Evolutionary conservation across 2,329 filamentous ascomycete genomes (phyloP).

Genomic region (Colletotrichum karsti): DNA sequence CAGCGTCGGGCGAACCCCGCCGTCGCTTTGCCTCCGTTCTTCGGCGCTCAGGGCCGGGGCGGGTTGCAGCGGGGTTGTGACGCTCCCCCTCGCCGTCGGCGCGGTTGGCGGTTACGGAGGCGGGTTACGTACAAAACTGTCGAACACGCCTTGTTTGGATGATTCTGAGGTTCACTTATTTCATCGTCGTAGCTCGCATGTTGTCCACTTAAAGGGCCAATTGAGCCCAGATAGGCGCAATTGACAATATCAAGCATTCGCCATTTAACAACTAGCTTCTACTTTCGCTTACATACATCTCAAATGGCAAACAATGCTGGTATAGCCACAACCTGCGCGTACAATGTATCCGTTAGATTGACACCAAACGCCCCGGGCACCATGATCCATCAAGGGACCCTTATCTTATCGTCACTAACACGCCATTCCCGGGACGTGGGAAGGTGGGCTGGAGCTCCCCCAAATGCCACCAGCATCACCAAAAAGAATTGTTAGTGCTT

Average conservation of each 20-base stretch:
- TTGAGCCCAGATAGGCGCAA: neutral
- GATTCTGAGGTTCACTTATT: neutral
- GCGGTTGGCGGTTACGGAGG: neutral
- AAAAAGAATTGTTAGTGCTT: neutral
- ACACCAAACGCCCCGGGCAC: neutral
- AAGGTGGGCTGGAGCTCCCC: slow-evolving; percentile 15
- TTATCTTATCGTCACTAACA: slow-evolving; percentile 29
- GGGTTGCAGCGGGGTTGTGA: slow-evolving; percentile 11
- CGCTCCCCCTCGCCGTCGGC: neutral
- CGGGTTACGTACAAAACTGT: neutral
- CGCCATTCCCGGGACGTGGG: neutral
- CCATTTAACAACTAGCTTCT: too few species aligned
- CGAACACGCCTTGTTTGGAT: neutral
- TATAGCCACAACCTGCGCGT: neutral
- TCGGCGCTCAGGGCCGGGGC: slow-evolving; percentile 22
- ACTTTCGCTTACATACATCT: neutral
- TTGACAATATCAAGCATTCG: neutral
- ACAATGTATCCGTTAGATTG: slow-evolving; percentile 7
- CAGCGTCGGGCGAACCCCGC: slow-evolving; percentile 15
- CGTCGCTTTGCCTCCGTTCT: slow-evolving; percentile 26
- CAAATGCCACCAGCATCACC: neutral
- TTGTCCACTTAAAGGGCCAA: neutral
- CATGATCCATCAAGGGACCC: neutral
- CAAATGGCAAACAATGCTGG: neutral
- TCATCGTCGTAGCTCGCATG: too few species aligned